These are phyloP conservation scores for Skeletonema marinoi DNA, from an alignment of 108 stramenopile genomes.

Conservation along the genomic window DNA sequence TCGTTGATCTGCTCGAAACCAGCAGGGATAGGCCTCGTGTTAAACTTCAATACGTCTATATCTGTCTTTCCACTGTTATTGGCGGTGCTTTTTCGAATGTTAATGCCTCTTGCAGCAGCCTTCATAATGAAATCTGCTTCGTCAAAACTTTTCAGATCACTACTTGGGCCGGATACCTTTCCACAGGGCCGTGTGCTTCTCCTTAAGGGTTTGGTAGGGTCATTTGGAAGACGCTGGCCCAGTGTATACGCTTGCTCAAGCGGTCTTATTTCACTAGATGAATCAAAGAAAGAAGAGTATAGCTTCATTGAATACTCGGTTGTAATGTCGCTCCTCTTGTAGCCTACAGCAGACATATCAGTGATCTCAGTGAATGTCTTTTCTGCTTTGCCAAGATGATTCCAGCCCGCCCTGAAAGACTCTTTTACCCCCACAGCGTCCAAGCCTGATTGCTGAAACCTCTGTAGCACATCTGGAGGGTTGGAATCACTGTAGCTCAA, in stretches of 20 bases:
- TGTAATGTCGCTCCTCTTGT: constrained; percentile 78
- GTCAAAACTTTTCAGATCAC: constrained; percentile 44
- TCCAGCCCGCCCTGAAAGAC: constrained; percentile 54
- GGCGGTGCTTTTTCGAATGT: constrained; percentile 23
- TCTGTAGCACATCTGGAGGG: constrained; percentile 58
- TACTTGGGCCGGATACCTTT: constrained; percentile 39
- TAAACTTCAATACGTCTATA: constrained; percentile 51
- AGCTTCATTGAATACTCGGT: constrained; percentile 66
- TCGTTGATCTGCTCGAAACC: constrained; percentile 90
- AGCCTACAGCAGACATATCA: constrained; percentile 45
- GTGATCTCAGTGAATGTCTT: constrained; percentile 73
- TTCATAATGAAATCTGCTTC: constrained; percentile 43
- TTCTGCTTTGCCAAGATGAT: constrained; percentile 53
- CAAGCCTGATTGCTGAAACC: constrained; percentile 60
- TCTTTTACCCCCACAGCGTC: constrained; percentile 73
- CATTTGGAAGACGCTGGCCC: constrained; percentile 27
- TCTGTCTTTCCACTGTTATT: constrained; percentile 12
- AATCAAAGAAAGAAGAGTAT: constrained; percentile 77
- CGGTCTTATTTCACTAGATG: constrained; percentile 43
- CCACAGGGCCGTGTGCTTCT: constrained; percentile 44
- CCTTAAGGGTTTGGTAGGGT: constrained; percentile 42
- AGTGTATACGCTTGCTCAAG: constrained; percentile 40
- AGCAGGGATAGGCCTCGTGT: constrained; percentile 47
- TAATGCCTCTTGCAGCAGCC: constrained; percentile 40
- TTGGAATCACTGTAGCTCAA: constrained; percentile 45